A percentile compares a stretch with the other conserved stretches of the same genome.
These are phyloP conservation scores for Thelephora aurantiotincta DNA, from an alignment of 768 basidiomycete species.

Conservation along the genomic window DNA sequence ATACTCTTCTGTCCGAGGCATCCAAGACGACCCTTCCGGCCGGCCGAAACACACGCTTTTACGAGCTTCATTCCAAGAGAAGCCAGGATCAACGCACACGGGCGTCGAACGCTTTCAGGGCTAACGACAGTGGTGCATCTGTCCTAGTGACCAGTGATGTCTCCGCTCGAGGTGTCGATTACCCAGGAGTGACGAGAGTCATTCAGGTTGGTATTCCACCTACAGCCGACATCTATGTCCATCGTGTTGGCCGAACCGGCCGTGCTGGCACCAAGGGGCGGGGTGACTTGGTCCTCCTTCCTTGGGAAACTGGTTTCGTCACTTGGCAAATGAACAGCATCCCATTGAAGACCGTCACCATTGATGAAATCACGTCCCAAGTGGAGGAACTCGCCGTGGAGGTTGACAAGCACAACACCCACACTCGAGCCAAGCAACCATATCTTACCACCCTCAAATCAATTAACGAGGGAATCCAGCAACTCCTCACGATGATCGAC, in stretches of 20 bases:
- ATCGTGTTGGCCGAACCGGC: slow-evolving; percentile 78
- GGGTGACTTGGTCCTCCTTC: slow-evolving; percentile 68
- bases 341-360: slow-evolving; percentile 48
- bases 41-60: slow-evolving; percentile 35
- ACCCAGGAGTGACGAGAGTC: slow-evolving; percentile 77
- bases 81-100: slow-evolving; percentile 40
- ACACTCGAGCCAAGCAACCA: slow-evolving; percentile 5
- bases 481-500: slow-evolving; percentile 26
- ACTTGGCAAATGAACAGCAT: slow-evolving; percentile 47
- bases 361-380: slow-evolving; percentile 31
- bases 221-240: slow-evolving; percentile 60
- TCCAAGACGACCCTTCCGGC: slow-evolving; percentile 31
- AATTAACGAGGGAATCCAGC: slow-evolving; percentile 16
- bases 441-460: slow-evolving; percentile 10
- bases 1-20: slow-evolving; percentile 44
- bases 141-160: slow-evolving; percentile 81
- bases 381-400: slow-evolving; percentile 37
- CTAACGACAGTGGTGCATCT: slow-evolving; percentile 33
- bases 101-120: slow-evolving; percentile 47
- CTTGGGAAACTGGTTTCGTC: slow-evolving; percentile 66
- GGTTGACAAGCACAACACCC: slow-evolving; percentile 18
- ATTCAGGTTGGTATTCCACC: slow-evolving; percentile 82
- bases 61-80: slow-evolving; percentile 76
- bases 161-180: slow-evolving; percentile 81
- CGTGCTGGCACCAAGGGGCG: slow-evolving; percentile 47